Conservation (phyloP, 2,329 filamentous ascomycete genomes). For the Aplosporella prunicola region DNA sequence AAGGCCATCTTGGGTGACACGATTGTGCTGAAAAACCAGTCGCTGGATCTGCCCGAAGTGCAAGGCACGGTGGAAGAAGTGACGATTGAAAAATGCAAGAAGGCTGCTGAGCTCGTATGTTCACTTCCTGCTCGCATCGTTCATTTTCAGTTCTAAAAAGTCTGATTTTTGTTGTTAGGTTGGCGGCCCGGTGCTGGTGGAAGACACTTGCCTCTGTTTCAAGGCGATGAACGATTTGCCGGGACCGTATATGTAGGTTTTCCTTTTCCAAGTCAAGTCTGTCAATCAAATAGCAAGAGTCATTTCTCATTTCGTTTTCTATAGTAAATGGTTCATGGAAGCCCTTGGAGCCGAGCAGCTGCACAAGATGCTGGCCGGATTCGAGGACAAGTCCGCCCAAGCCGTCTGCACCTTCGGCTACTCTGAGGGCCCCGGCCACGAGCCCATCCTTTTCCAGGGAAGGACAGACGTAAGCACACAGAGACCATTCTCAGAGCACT, state of each 20-base stretch:
- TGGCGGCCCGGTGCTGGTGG: constrained; percentile 80
- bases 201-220: constrained; percentile 93
- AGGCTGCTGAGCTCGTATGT: constrained; percentile 67
- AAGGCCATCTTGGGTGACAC: constrained; percentile 70
- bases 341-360: constrained; percentile 73
- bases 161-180: constrained; percentile 42
- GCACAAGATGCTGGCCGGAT: constrained; percentile 81
- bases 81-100: constrained; percentile 73
- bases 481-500: too few species aligned
- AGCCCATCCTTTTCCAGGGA: constrained; percentile 85
- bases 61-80: constrained; percentile 92
- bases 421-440: constrained; percentile 71
- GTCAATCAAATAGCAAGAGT: constrained; percentile 4
- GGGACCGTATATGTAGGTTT: constrained; percentile 84
- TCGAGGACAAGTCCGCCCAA: constrained; percentile 82
- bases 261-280: background rate
- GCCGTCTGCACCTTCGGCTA: constrained; percentile 96
- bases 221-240: constrained; percentile 83
- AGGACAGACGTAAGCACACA: constrained; percentile 57
- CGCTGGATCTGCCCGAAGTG: constrained; percentile 76
- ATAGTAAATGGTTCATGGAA: constrained; percentile 88
- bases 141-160: background rate
- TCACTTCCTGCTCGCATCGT: background rate
- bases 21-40: constrained; percentile 62
- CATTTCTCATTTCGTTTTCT: too few species aligned